A percentile compares a stretch with the other conserved stretches of the same genome.
Conservation (phyloP, 164 flowering plant genomes). For the Saururus chinensis region DNA sequence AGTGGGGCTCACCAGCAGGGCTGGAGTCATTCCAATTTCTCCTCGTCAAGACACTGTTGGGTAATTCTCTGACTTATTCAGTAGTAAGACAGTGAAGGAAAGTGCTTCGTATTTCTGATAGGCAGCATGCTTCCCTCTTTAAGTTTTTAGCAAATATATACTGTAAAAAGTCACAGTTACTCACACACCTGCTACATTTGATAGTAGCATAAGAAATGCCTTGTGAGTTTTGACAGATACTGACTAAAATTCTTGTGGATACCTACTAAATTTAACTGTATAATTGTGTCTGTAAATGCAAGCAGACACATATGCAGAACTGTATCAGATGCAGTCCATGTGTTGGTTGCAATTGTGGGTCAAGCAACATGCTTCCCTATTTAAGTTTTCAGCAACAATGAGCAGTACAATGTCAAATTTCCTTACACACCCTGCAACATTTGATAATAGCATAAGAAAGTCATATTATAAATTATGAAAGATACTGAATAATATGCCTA, state of each 20-base stretch:
- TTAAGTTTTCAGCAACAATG: too few relatives aligned
- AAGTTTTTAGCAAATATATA: too few relatives aligned
- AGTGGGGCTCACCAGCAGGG: slow-evolving; percentile 35
- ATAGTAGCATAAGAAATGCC: neutral
- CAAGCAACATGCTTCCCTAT: too few relatives aligned
- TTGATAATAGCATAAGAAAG: neutral
- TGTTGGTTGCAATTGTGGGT: neutral
- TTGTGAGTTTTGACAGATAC: neutral
- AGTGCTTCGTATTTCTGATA: neutral
- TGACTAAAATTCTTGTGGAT: too few relatives aligned
- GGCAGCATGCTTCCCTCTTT: neutral
- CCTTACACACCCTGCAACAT: too few relatives aligned
- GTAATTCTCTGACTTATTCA: slow-evolving; percentile 6
- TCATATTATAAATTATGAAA: neutral
- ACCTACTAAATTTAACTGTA: too few relatives aligned
- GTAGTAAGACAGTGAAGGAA: too few relatives aligned
- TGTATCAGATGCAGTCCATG: slow-evolving; percentile 50
- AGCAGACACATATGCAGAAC: slow-evolving; percentile 59
- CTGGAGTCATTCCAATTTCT: slow-evolving; percentile 30
- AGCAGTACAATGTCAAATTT: too few relatives aligned
- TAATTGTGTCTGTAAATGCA: neutral
- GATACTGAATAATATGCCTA: too few relatives aligned
- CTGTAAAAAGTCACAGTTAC: neutral
- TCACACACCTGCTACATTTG: neutral
- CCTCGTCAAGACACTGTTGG: slow-evolving; percentile 30